Percentiles rank a stretch among this genome's conserved stretches.
These are phyloP conservation scores for Filobasidium wieringae DNA, from an alignment of 768 basidiomycete species.

Conservation along the genomic window DNA sequence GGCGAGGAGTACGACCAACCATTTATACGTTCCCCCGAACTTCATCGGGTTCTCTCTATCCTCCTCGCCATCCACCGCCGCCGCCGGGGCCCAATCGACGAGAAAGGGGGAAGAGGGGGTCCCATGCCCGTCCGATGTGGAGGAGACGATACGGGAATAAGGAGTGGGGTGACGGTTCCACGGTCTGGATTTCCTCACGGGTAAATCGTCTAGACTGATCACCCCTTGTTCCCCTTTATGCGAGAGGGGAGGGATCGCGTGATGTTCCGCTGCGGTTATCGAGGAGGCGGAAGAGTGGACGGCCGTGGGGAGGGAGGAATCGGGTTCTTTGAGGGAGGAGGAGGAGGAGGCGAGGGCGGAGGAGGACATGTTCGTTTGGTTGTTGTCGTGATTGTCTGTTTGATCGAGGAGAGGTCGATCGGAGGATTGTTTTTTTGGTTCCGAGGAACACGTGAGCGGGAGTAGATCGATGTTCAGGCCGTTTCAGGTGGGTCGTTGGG, in stretches of 20 bases:
- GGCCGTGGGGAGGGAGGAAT: too few species aligned
- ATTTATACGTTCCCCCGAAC: slow-evolving; percentile 28
- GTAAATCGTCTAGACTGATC: background rate
- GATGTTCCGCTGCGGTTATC: background rate
- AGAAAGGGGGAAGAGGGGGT: slow-evolving; percentile 34
- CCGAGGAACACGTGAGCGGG: too few species aligned
- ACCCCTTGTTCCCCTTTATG: background rate
- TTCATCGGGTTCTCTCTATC: slow-evolving; percentile 35
- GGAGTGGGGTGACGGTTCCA: slow-evolving; percentile 30
- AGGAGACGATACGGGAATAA: slow-evolving; percentile 20
- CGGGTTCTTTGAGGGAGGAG: background rate
- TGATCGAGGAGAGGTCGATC: too few species aligned
- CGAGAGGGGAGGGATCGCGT: background rate
- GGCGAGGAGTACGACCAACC: slow-evolving; percentile 25
- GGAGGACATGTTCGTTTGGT: too few species aligned
- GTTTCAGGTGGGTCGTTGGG: too few species aligned
- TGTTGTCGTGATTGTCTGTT: too few species aligned
- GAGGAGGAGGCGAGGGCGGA: background rate
- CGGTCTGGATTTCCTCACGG: slow-evolving; percentile 22
- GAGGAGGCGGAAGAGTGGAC: background rate
- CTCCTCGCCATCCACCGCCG: background rate
- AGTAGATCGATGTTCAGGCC: too few species aligned
- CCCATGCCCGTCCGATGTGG: slow-evolving; percentile 30
- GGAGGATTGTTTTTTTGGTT: too few species aligned
- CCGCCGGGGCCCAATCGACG: slow-evolving; percentile 30